Conservation (phyloP, 202 grass and related monocot species). For the Eragrostis tef region DNA sequence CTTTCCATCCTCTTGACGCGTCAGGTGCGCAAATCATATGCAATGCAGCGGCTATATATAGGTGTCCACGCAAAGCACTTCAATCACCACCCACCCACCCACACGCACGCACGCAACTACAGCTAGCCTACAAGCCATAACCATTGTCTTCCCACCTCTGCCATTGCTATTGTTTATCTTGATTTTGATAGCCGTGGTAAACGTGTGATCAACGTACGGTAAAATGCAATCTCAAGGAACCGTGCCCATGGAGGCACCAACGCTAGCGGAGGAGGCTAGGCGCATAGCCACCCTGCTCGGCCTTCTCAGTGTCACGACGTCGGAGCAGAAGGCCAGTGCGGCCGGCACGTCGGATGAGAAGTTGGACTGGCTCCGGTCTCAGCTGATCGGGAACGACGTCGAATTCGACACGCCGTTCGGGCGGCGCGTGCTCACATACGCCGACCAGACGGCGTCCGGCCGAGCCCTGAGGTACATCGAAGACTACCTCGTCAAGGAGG, state of each 20-base stretch:
- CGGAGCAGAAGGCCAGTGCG: too few relatives aligned
- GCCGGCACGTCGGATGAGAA: not conserved
- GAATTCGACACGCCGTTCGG: slow-evolving; percentile 76
- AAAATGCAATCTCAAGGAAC: too few relatives aligned
- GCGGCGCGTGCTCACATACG: slow-evolving; percentile 58
- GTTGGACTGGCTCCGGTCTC: slow-evolving; percentile 27
- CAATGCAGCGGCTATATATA: not conserved
- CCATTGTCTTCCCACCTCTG: not conserved
- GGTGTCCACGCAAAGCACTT: not conserved
- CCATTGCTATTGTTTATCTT: not conserved
- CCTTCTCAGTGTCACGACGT: not conserved
- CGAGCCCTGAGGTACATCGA: slow-evolving; percentile 66
- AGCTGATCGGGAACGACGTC: slow-evolving; percentile 25
- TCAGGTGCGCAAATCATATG: not conserved
- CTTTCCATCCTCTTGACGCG: not conserved
- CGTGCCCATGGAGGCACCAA: too few relatives aligned
- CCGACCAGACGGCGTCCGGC: slow-evolving; percentile 82
- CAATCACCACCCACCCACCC: not conserved
- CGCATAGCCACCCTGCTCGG: not conserved
- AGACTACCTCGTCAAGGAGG: slow-evolving; percentile 68
- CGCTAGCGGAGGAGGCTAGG: not conserved
- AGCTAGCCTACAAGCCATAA: not conserved
- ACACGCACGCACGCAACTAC: too few relatives aligned
- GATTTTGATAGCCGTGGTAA: too few relatives aligned
- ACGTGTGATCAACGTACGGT: too few relatives aligned